Evolutionary conservation across 495 filamentous ascomycete genomes (phyloP), one percentile per base, ranked within the genome.

Genomic region (Trichoderma reesei): DNA sequence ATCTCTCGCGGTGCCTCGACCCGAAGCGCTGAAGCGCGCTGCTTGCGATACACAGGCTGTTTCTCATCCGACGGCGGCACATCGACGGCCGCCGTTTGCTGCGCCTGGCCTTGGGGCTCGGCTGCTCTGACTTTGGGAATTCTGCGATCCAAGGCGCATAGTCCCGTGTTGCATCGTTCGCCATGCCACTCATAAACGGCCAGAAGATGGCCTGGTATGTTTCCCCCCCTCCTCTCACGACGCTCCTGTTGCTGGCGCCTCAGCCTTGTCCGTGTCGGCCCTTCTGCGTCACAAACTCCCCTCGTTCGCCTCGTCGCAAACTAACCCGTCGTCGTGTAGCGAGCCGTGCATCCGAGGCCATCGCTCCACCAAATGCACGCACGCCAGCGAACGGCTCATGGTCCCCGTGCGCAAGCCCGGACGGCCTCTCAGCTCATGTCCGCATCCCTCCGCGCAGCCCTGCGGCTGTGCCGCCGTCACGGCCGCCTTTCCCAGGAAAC

Each of bases 261-360:
- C n/a, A n/a, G n/a, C n/a, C n/a, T n/a, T n/a, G n/a, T n/a, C n/a
- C n/a, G n/a, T n/a, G n/a, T n/a, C n/a, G n/a, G n/a, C n/a, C n/a
- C n/a, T 38, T 46, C 7, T 1, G 18, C 44, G 5, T 18, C 44
- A 33, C 31, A 33, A 14, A 10, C 31, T 0, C 1, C 26, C 41
- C 16, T 44, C 48, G 13, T 56, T 59, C 33, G 16, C 36, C 34
- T 69, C 72, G 6, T 48, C 10, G 38, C 6, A 5, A 20, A n/a
- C 61, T 63, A 31, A 60, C 18, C 9, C n/a, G 44, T 26, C 64
- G 37, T 61, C 61, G 16, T 48, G 14, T 70, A 94, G 90, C 71
- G 86, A 88, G 78, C 87, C 89, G 70, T 95, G 90, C 68, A 90
- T 93, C 67, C 88, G 89, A 62, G 90, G 90, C 61, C 90, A 95